phyloP scores from a whole-genome alignment of 192 early-diverging fungal species.

The Backusella liffmaniae region DNA sequence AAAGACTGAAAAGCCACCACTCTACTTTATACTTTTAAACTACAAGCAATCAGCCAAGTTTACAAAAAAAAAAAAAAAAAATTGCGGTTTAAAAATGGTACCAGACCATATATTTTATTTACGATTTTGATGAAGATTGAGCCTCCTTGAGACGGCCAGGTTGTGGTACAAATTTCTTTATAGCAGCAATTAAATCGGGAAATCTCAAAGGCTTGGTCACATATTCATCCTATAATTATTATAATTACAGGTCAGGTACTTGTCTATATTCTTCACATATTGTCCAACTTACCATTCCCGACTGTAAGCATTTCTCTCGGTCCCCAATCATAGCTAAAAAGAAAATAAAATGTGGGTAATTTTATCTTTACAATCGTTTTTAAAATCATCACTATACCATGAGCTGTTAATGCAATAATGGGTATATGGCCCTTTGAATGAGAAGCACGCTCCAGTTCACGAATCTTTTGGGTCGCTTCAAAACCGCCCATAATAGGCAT shows the following conservation, averaged over 20 bases:
- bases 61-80: neutral
- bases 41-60: too few species aligned
- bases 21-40: too few species aligned
- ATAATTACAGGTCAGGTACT: neutral
- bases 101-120: constrained; percentile 5
- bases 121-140: neutral
- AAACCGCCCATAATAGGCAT: constrained; percentile 91
- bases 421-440: constrained; percentile 54
- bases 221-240: constrained; percentile 47
- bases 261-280: constrained; percentile 7
- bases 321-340: constrained; percentile 77
- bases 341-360: too few species aligned
- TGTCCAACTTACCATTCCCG: constrained; percentile 70
- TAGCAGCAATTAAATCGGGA: constrained; percentile 64
- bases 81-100: neutral
- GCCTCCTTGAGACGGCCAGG: constrained; percentile 19
- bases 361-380: too few species aligned
- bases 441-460: constrained; percentile 59
- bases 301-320: constrained; percentile 79
- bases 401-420: constrained; percentile 84
- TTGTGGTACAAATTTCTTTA: constrained; percentile 63
- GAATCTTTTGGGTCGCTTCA: constrained; percentile 78
- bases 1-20: too few species aligned
- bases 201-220: constrained; percentile 66
- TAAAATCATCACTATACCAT: constrained; percentile 20